A percentile compares a stretch with the other conserved stretches of the same genome.
Evolutionary conservation across 208 protist species (phyloP).

Genomic region (Leishmania tarentolae): DNA sequence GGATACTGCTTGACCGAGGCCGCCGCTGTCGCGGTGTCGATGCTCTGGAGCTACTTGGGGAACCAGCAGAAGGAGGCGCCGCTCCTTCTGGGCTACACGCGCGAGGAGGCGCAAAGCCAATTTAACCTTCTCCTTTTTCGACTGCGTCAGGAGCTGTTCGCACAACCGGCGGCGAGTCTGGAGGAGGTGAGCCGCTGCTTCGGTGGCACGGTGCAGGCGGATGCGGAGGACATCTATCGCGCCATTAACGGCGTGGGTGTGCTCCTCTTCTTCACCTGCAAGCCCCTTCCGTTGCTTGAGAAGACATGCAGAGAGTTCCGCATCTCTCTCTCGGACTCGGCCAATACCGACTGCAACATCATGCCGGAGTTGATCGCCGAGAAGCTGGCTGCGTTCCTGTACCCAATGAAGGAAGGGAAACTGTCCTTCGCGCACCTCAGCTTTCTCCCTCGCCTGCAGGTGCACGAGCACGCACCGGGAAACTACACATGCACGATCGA

Average conservation of each 20-base stretch:
- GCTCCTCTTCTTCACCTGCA: slow-evolving; percentile 56
- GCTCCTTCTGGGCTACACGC: slow-evolving; percentile 28
- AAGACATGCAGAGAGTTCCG: slow-evolving; percentile 56
- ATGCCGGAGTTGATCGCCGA: slow-evolving; percentile 62
- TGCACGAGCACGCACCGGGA: slow-evolving; percentile 80
- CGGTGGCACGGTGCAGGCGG: slow-evolving; percentile 22
- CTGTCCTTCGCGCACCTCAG: slow-evolving; percentile 44
- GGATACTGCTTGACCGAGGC: slow-evolving; percentile 46
- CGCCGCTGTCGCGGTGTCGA: slow-evolving; percentile 45
- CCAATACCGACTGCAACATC: slow-evolving; percentile 50
- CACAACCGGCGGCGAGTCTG: slow-evolving; percentile 38
- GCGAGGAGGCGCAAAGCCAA: slow-evolving; percentile 35
- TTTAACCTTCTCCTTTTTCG: slow-evolving; percentile 42
- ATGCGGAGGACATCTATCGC: slow-evolving; percentile 55
- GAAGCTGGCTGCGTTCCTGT: slow-evolving; percentile 62
- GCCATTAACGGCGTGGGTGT: slow-evolving; percentile 58
- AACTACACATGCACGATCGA: slow-evolving; percentile 82
- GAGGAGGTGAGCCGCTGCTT: slow-evolving; percentile 43
- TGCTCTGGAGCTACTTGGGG: slow-evolving; percentile 44
- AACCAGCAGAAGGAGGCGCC: slow-evolving; percentile 27
- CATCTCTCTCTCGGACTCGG: slow-evolving; percentile 53
- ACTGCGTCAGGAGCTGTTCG: slow-evolving; percentile 52
- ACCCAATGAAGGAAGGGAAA: slow-evolving; percentile 40
- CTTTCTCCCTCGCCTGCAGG: slow-evolving; percentile 75
- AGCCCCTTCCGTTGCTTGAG: slow-evolving; percentile 36